Evolutionary conservation across 306 rosid genomes (phyloP).

Genomic region (Carpinus viminea): DNA sequence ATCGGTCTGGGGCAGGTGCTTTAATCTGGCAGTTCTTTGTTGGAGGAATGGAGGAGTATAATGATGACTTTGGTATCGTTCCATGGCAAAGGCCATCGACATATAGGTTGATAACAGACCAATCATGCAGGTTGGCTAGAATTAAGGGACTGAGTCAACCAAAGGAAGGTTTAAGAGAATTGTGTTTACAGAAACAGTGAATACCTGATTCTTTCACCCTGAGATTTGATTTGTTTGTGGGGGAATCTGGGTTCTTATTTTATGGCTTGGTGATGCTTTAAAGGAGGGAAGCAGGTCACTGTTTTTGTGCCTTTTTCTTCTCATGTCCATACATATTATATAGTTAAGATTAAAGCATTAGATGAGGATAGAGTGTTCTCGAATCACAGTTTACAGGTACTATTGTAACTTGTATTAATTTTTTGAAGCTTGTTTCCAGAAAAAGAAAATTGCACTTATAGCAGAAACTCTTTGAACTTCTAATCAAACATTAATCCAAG

Average conservation of each 20-base stretch:
- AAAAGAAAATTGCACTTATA: background rate
- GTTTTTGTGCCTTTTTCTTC: constrained; percentile 34
- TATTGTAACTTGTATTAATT: constrained; percentile 17
- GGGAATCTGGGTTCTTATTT: constrained; percentile 24
- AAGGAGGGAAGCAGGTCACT: constrained; percentile 25
- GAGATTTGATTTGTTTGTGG: constrained; percentile 11
- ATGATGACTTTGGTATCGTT: constrained; percentile 82
- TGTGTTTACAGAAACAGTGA: constrained; percentile 49
- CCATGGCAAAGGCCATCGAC: constrained; percentile 66
- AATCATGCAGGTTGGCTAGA: constrained; percentile 78
- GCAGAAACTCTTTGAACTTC: constrained; percentile 6
- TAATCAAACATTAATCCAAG: background rate
- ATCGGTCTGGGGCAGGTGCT: constrained; percentile 75
- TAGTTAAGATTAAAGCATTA: constrained; percentile 20
- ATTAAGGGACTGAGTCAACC: constrained; percentile 49
- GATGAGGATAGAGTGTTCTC: constrained; percentile 39
- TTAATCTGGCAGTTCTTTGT: constrained; percentile 86
- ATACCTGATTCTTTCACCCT: constrained; percentile 13
- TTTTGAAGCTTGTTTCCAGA: constrained; percentile 30
- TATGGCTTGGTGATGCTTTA: constrained; percentile 15
- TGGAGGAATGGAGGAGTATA: constrained; percentile 72
- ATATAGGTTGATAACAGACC: constrained; percentile 51
- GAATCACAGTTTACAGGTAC: constrained; percentile 24
- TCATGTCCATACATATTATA: constrained; percentile 27
- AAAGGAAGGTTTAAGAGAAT: constrained; percentile 43